These are phyloP conservation scores for Ramaria sp. DNA, from an alignment of 768 basidiomycete genomes.

Conservation along the genomic window DNA sequence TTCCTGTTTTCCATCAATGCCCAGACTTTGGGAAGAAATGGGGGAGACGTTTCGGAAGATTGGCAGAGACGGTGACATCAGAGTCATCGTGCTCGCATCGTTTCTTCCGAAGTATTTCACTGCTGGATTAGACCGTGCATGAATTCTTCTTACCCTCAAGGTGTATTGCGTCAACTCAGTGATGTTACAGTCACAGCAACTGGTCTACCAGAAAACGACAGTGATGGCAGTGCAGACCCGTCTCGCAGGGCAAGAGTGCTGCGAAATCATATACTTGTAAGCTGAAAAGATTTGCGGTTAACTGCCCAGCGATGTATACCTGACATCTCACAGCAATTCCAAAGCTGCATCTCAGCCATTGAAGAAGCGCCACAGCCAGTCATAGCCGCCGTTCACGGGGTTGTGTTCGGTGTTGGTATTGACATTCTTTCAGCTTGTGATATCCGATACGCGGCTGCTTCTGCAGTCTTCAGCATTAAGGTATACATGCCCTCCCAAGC, in stretches of 20 bases:
- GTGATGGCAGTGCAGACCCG: slow-evolving; percentile 26
- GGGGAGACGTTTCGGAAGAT: slow-evolving; percentile 49
- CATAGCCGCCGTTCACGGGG: slow-evolving; percentile 71
- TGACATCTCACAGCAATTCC: slow-evolving; percentile 34
- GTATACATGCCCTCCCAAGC: slow-evolving; percentile 17
- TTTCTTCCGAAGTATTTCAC: slow-evolving; percentile 63
- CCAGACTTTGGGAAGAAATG: slow-evolving; percentile 70
- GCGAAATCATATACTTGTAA: slow-evolving; percentile 32
- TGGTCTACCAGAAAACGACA: neutral
- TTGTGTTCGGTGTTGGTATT: slow-evolving; percentile 64
- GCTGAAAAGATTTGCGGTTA: neutral
- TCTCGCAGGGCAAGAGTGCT: slow-evolving; percentile 41
- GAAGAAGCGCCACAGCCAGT: slow-evolving; percentile 68
- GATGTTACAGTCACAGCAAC: slow-evolving; percentile 9
- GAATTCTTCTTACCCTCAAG: neutral
- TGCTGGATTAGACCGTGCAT: slow-evolving; percentile 68
- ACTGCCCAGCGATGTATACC: slow-evolving; percentile 13
- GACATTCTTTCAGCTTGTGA: slow-evolving; percentile 74
- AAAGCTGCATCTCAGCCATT: slow-evolving; percentile 57
- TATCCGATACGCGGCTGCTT: slow-evolving; percentile 58
- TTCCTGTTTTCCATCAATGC: neutral
- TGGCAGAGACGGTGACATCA: slow-evolving; percentile 40
- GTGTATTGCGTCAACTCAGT: neutral
- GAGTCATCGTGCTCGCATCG: slow-evolving; percentile 66
- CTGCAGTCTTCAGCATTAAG: slow-evolving; percentile 61